Evolutionary conservation across 73 alveolate species (phyloP).

Genomic region (Tetrahymena thermophila): DNA sequence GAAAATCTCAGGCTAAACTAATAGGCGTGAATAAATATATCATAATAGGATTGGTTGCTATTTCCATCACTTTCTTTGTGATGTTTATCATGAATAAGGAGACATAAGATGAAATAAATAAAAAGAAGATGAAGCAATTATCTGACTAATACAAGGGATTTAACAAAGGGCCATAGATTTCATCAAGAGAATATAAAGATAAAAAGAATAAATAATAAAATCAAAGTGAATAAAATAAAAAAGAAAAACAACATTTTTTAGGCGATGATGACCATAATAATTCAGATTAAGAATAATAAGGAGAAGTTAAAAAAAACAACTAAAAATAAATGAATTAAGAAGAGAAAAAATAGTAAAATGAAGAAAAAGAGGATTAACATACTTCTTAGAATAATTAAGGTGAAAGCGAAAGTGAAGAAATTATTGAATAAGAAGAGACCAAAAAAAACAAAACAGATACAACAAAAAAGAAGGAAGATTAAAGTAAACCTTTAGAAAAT

Average conservation of each 20-base stretch:
- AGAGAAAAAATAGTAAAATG: background rate
- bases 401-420: background rate
- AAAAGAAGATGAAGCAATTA: background rate
- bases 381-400: background rate
- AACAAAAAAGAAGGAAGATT: background rate
- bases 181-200: background rate
- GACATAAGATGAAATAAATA: background rate
- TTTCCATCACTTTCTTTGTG: background rate
- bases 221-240: background rate
- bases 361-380: background rate
- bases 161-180: background rate
- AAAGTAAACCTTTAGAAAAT: no score
- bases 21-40: background rate
- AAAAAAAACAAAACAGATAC: background rate
- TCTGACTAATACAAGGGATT: background rate
- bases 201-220: background rate
- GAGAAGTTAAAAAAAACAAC: background rate
- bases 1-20: background rate
- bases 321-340: background rate
- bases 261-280: background rate
- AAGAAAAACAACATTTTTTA: background rate
- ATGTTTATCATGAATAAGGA: background rate
- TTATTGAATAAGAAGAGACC: background rate
- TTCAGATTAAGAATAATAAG: background rate
- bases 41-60: background rate